Conservation (phyloP, 257 asterid species). For the Leptodermis oblonga region DNA sequence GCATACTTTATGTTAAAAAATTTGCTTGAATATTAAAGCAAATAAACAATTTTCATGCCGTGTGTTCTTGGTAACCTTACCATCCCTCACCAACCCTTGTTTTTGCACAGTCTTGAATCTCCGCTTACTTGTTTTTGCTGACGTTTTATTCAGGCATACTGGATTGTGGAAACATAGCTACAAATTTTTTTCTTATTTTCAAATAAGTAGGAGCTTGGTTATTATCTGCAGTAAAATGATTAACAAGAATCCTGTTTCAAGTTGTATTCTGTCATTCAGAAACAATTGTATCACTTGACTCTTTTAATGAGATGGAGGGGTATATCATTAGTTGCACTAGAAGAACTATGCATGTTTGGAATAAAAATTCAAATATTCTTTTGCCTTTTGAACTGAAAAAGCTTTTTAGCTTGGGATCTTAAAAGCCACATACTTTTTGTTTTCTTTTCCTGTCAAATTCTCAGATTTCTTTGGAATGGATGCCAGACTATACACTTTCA, state of each 20-base stretch:
- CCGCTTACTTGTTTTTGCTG: not conserved
- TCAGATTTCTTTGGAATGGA: constrained; percentile 71
- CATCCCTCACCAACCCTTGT: no score
- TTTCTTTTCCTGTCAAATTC: constrained; percentile 20
- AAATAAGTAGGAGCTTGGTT: not conserved
- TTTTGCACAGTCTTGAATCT: not conserved
- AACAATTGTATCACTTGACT: no score
- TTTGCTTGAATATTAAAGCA: not conserved
- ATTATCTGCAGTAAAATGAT: not conserved
- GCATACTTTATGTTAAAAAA: not conserved
- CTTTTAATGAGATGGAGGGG: no score
- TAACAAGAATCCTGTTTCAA: not conserved
- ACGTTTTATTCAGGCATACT: not conserved
- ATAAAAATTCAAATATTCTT: not conserved
- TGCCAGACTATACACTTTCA: constrained; percentile 64
- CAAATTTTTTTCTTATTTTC: not conserved
- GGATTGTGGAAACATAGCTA: not conserved
- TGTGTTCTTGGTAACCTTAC: no score
- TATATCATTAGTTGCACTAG: not conserved
- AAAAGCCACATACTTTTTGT: not conserved
- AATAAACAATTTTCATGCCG: not conserved
- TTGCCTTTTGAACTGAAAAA: not conserved
- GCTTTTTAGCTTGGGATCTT: not conserved
- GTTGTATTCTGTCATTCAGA: no score
- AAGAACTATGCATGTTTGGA: not conserved